Percentiles rank a stretch among this genome's conserved stretches.
These are phyloP conservation scores for Priceomyces haplophilus DNA, from an alignment of 805 yeast genomes.

Conservation along the genomic window DNA sequence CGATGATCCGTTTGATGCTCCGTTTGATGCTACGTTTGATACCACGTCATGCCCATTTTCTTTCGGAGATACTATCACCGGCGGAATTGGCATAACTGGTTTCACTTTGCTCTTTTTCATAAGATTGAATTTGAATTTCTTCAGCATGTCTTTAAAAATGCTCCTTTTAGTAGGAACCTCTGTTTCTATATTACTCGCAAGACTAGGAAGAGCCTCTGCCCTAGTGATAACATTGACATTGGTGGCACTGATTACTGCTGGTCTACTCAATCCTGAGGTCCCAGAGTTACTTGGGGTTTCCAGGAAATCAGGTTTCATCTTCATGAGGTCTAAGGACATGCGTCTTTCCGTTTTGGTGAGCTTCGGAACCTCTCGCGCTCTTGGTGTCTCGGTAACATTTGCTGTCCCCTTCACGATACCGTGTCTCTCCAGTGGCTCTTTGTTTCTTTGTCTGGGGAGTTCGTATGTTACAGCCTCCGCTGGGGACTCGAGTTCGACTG, in stretches of 20 bases:
- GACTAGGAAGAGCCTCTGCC: constrained; percentile 13
- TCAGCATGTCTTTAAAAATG: constrained; percentile 13
- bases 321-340: constrained; percentile 29
- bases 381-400: background rate
- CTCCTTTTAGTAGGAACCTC: constrained; percentile 5
- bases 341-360: constrained; percentile 21
- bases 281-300: background rate
- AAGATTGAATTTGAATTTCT: constrained; percentile 13
- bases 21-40: background rate
- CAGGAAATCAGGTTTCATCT: constrained; percentile 10
- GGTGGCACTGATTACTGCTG: constrained; percentile 30
- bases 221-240: constrained; percentile 34
- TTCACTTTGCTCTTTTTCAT: constrained; percentile 1
- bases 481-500: background rate
- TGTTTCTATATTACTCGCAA: background rate
- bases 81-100: background rate
- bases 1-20: background rate
- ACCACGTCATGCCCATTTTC: background rate
- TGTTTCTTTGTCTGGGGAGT: background rate
- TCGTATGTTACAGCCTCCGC: too few relatives aligned
- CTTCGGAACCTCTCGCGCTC: constrained; percentile 15
- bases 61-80: constrained; percentile 1
- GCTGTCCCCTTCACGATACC: background rate
- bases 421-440: background rate
- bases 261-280: constrained; percentile 20